phyloP scores from a whole-genome alignment of 2,329 filamentous ascomycete species.

The Pezicula carpinea region DNA sequence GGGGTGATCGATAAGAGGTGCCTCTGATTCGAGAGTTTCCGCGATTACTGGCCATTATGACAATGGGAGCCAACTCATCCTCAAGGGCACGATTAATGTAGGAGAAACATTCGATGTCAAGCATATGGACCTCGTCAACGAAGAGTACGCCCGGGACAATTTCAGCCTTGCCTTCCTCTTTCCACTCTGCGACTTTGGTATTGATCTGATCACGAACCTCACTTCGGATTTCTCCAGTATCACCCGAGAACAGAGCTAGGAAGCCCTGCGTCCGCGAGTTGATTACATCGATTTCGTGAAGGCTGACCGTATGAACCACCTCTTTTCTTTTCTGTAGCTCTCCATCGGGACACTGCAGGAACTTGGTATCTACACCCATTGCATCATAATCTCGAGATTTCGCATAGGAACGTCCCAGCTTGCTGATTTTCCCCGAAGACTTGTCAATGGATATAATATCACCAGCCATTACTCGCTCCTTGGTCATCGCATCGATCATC shows the following conservation, averaged over 20 bases:
- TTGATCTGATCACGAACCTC: slow-evolving; percentile 99
- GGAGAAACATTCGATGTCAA: slow-evolving; percentile 98
- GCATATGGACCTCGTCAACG: slow-evolving; percentile 99
- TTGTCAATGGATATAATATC: slow-evolving; percentile 99
- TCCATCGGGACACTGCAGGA: slow-evolving; percentile 94
- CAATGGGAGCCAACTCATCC: slow-evolving; percentile 89
- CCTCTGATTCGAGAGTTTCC: slow-evolving; percentile 88
- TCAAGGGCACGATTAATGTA: slow-evolving; percentile 97
- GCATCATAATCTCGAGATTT: slow-evolving; percentile 97
- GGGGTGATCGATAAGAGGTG: slow-evolving; percentile 87
- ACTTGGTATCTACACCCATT: slow-evolving; percentile 98
- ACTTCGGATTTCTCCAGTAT: slow-evolving; percentile 95
- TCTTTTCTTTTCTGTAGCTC: slow-evolving; percentile 97
- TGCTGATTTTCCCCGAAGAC: slow-evolving; percentile 95
- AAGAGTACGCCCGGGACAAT: slow-evolving; percentile 97
- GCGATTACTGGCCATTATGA: slow-evolving; percentile 99
- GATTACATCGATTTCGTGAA: slow-evolving; percentile 99
- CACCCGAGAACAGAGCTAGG: slow-evolving; percentile 92
- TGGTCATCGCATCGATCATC: slow-evolving; percentile 99
- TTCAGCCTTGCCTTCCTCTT: slow-evolving; percentile 97
- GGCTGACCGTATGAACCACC: slow-evolving; percentile 90
- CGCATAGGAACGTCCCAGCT: slow-evolving; percentile 90
- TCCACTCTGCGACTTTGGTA: slow-evolving; percentile 98
- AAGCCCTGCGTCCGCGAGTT: slow-evolving; percentile 99
- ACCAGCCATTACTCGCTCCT: slow-evolving; percentile 97